Evolutionary conservation across 768 basidiomycete species (phyloP), one percentile per base, ranked within the genome.

Genomic region (Cystobasidium onofrii): DNA sequence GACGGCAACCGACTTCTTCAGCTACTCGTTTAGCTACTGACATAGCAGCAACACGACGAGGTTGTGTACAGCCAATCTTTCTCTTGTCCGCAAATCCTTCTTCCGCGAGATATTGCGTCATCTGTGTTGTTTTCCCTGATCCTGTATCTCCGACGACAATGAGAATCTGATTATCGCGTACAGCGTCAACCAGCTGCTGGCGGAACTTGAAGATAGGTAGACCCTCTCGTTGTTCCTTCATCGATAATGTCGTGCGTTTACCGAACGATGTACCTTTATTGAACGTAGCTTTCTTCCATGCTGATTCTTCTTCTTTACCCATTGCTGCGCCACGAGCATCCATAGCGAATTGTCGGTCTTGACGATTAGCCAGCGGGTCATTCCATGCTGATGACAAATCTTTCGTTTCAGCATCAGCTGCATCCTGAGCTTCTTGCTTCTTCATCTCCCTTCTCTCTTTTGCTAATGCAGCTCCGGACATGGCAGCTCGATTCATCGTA

Each of bases 111-210:
- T 97, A 99, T 81, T 98, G 96, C 0, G 90, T 90, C 93, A 99
- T 98, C 80, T 99, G 96, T 0, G 96, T 99, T 7, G 96, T 98
- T 81, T 99, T 99, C 15, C 96, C 96, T 9, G 95, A 97, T 31
- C 96, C 96, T 55, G 96, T 99, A 79, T 99, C 96, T 55, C 96
- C 96, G 70, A 99, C 90, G 43, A 99, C 96, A 76, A 99, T 93
- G 70, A 99, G 88, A 29, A 98, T 89, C 86, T 93, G 95, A 83
- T 99, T 91, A 89, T 93, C 90, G 74, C 85, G 85, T 74, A 99
- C 90, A 76, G 96, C 96, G 76, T 95, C 86, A 17, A 99, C 84
- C 3, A 99, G 83, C 25, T 91, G 87, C 0, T 93, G 92, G 25
- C 91, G 87, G 55, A 98, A 88, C 81, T 97, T 98, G 84, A 88